Conservation (phyloP, 2,329 filamentous ascomycete species). For the Cladosporium sp. region DNA sequence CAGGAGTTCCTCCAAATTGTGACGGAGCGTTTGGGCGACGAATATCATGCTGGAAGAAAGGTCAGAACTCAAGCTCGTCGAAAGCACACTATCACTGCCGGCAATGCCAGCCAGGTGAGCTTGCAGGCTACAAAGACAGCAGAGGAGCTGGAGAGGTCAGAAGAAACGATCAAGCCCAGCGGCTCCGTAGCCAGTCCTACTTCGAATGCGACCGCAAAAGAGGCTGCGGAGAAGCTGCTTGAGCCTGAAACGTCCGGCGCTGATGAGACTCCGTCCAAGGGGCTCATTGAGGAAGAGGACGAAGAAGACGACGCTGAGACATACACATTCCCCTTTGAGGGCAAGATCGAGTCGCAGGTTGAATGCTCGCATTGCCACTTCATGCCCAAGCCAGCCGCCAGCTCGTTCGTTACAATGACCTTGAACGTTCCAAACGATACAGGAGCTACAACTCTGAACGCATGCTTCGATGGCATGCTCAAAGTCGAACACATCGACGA, state of each 20-base stretch:
- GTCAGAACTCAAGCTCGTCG: constrained; percentile 62
- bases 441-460: constrained; percentile 72
- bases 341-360: constrained; percentile 88
- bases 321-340: constrained; percentile 87
- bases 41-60: constrained; percentile 82
- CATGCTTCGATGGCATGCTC: constrained; percentile 90
- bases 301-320: constrained; percentile 49
- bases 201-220: constrained; percentile 14
- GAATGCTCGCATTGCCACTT: constrained; percentile 89
- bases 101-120: constrained; percentile 4
- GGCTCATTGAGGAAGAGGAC: constrained; percentile 27
- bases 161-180: constrained; percentile 19
- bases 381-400: constrained; percentile 79
- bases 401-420: constrained; percentile 88
- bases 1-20: constrained; percentile 97
- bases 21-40: constrained; percentile 86
- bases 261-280: constrained; percentile 20
- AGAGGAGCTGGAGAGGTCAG: constrained; percentile 14
- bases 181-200: constrained; percentile 14
- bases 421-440: constrained; percentile 80
- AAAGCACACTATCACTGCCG: constrained; percentile 11
- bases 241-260: background rate
- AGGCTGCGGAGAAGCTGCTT: constrained; percentile 11
- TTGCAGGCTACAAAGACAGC: constrained; percentile 1
- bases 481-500: constrained; percentile 96